A percentile compares a stretch with the other conserved stretches of the same genome.
Evolutionary conservation across 108 stramenopile genomes (phyloP).

Genomic region (Nitzschia sp.): DNA sequence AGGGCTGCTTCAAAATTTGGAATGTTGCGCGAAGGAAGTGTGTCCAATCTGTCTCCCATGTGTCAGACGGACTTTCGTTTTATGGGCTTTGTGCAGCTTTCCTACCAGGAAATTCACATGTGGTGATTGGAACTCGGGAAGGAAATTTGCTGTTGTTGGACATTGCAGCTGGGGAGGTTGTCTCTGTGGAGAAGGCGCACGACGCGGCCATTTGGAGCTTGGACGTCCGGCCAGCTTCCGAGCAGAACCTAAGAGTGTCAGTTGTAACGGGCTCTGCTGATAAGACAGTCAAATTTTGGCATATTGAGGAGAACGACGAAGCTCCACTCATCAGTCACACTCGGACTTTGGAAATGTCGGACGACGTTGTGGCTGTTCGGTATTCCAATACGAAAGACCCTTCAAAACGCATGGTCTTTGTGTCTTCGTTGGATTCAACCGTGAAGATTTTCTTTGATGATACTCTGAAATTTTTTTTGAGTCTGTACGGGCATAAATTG

Average conservation of each 20-base stretch:
- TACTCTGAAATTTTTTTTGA: conserved; percentile 96
- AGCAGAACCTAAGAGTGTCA: conserved; percentile 47
- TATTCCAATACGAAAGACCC: conserved; percentile 83
- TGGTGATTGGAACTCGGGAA: conserved; percentile 85
- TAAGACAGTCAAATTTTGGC: conserved; percentile 96
- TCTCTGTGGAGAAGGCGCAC: conserved; percentile 76
- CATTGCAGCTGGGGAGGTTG: conserved; percentile 83
- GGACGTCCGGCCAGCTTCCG: conserved; percentile 66
- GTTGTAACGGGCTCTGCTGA: conserved; percentile 93
- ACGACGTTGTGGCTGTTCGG: conserved; percentile 93
- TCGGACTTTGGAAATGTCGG: conserved; percentile 90
- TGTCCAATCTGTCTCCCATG: conserved; percentile 72
- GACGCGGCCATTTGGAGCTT: conserved; percentile 89
- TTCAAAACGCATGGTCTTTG: conserved; percentile 75
- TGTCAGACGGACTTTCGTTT: conserved; percentile 44
- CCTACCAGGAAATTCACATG: conserved; percentile 88
- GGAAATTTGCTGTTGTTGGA: conserved; percentile 83
- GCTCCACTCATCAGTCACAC: conserved; percentile 85
- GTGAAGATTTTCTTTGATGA: conserved; percentile 99
- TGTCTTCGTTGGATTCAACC: conserved; percentile 91
- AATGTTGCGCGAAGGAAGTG: conserved; percentile 84
- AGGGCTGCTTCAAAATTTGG: conserved; percentile 92
- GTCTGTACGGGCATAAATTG: conserved; percentile 97
- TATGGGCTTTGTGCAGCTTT: conserved; percentile 94
- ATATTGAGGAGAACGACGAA: conserved; percentile 66